A percentile compares a stretch with the other conserved stretches of the same genome.
Evolutionary conservation across 2,329 filamentous ascomycete genomes (phyloP).

Genomic region (Penicillium occitanis): DNA sequence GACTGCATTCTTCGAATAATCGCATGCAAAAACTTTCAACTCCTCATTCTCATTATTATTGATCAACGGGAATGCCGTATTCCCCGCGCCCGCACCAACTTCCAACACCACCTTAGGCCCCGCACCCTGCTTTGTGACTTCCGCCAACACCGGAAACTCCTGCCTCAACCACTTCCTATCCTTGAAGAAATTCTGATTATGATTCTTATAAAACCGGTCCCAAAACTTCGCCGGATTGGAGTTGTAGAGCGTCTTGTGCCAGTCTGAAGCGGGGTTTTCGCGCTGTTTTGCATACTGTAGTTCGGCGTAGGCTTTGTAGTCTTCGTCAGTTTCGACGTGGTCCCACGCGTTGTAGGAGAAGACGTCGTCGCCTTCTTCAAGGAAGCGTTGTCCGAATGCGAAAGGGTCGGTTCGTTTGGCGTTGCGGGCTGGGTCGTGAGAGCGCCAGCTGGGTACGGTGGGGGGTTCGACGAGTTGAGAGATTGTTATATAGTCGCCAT

Average conservation of each 20-base stretch:
- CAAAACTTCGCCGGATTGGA: constrained; percentile 90
- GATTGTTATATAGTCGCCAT: constrained; percentile 33
- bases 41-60: constrained; percentile 77
- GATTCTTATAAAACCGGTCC: constrained; percentile 98
- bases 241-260: constrained; percentile 90
- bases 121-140: constrained; percentile 69
- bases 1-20: constrained; percentile 94
- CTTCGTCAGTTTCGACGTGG: constrained; percentile 88
- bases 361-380: constrained; percentile 81
- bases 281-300: constrained; percentile 83
- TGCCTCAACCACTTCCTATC: constrained; percentile 95
- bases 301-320: constrained; percentile 82
- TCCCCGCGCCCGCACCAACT: constrained; percentile 92
- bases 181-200: constrained; percentile 97
- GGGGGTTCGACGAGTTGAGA: constrained; percentile 49
- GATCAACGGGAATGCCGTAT: constrained; percentile 91
- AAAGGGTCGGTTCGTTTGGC: constrained; percentile 90
- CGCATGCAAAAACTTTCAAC: constrained; percentile 86
- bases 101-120: constrained; percentile 75
- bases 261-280: constrained; percentile 82
- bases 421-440: constrained; percentile 64
- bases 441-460: constrained; percentile 60
- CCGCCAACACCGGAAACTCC: constrained; percentile 85
- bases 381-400: constrained; percentile 85
- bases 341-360: constrained; percentile 99